These are phyloP conservation scores for Sporisorium exsertum DNA, from an alignment of 1,284 basidiomycete species.

Conservation along the genomic window DNA sequence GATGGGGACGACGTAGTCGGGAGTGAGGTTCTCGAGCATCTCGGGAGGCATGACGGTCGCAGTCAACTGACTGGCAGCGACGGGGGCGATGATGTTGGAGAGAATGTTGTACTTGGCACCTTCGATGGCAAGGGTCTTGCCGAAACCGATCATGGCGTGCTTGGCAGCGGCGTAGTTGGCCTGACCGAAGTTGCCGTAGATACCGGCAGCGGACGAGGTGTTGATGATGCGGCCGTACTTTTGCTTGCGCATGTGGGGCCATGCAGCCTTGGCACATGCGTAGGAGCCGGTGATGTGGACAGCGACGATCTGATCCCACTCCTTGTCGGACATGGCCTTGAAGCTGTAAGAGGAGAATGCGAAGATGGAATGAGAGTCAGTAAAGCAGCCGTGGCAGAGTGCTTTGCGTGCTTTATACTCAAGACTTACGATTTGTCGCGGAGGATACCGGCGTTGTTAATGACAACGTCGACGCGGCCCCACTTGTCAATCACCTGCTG, in stretches of 20 bases:
- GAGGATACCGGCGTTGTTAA: slow-evolving; percentile 98
- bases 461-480: slow-evolving; percentile 75
- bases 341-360: slow-evolving; percentile 50
- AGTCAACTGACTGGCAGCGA: slow-evolving; percentile 93
- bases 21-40: slow-evolving; percentile 90
- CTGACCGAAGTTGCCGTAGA: slow-evolving; percentile 91
- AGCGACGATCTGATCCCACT: slow-evolving; percentile 75
- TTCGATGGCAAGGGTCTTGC: slow-evolving; percentile 86
- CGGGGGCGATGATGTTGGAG: slow-evolving; percentile 87
- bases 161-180: slow-evolving; percentile 78
- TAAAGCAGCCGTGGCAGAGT: neutral
- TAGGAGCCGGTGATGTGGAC: slow-evolving; percentile 96
- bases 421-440: slow-evolving; percentile 72
- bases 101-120: slow-evolving; percentile 94
- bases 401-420: too few species aligned
- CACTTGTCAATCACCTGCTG: slow-evolving; percentile 88
- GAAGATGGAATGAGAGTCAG: neutral
- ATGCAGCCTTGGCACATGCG: slow-evolving; percentile 94
- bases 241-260: slow-evolving; percentile 93
- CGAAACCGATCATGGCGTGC: slow-evolving; percentile 74
- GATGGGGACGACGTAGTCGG: slow-evolving; percentile 92
- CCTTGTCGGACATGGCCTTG: slow-evolving; percentile 71
- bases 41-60: slow-evolving; percentile 97
- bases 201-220: slow-evolving; percentile 70
- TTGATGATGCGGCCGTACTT: slow-evolving; percentile 72